phyloP scores from a whole-genome alignment of 1,284 basidiomycete species.

The Apiotrichum montevideense region DNA sequence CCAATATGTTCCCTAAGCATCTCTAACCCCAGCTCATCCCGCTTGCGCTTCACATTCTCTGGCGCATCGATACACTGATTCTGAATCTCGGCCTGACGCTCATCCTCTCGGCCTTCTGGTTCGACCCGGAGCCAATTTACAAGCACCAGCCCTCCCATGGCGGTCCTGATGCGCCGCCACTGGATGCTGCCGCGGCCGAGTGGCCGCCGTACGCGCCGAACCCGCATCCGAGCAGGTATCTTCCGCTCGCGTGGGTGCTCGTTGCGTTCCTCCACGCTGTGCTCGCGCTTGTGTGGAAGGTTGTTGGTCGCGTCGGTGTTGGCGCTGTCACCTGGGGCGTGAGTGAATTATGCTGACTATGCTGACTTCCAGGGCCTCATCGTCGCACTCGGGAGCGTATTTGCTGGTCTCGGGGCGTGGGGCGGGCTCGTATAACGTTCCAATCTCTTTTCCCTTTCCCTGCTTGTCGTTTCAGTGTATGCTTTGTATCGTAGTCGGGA shows the following conservation, averaged over 20 bases:
- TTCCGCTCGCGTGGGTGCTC: slow-evolving; percentile 31
- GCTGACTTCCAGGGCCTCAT: slow-evolving; percentile 36
- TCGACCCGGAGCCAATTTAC: slow-evolving; percentile 43
- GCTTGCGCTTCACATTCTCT: slow-evolving; percentile 42
- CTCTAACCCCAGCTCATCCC: slow-evolving; percentile 36
- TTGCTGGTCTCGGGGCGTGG: slow-evolving; percentile 45
- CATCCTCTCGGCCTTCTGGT: slow-evolving; percentile 44
- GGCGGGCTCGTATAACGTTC: slow-evolving; percentile 39
- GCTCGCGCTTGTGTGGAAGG: slow-evolving; percentile 41
- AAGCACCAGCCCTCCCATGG: slow-evolving; percentile 12
- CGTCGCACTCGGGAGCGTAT: slow-evolving; percentile 43
- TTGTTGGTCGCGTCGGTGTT: slow-evolving; percentile 41
- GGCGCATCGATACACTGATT: slow-evolving; percentile 46
- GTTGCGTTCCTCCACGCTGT: slow-evolving; percentile 33
- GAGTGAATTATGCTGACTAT: slow-evolving; percentile 20
- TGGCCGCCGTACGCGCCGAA: slow-evolving; percentile 20
- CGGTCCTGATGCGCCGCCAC: no score
- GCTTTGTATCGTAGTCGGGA: background rate
- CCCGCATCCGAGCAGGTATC: slow-evolving; percentile 21
- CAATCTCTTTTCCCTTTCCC: no score
- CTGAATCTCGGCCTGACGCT: slow-evolving; percentile 48
- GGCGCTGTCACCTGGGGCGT: slow-evolving; percentile 48
- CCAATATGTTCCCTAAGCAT: no score
- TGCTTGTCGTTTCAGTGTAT: background rate
- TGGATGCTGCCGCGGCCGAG: background rate